Base-by-base conservation (phyloP, 2,329 filamentous ascomycete genomes). In the Endothia cerciana region DNA sequence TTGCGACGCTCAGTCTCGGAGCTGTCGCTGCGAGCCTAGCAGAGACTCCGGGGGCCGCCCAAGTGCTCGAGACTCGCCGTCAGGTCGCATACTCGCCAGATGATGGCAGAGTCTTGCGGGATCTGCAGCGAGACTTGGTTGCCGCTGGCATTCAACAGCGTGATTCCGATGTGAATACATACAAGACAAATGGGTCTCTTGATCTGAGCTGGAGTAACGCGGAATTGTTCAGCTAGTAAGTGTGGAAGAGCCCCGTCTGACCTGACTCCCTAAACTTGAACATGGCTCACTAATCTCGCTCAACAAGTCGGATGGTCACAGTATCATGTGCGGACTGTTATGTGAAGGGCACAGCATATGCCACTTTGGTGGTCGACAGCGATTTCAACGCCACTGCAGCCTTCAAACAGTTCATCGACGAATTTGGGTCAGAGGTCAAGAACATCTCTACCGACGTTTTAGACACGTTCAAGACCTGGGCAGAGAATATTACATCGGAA, bases 251-350 rank as follows among this genome's bases (percentile, higher is more conserved):
- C 38, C 30, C 65, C 45, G 67, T 57, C 62, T 70, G 28, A 45
- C 7, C 2, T 15, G 5, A 0, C 8, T 33, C 2, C 30, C 19
- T 8, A 1, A 56, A 65, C 43, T 56, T 10, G 15, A 57, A 7
- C 1, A 15, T n/a, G 59, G 22, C 28, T 22, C 61, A 66, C 68
- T 33, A 19, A 45, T 19, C 3, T 11, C 33, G 2, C 17, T 22
- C 40, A 22, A 19, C 7, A 15, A 68, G 62, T 57, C 49, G 22
- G 13, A 41, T 51, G 28, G 70, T 83, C n/a, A 75, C 82, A 59
- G 77, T 84, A 41, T 74, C 75, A 13, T 85, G 83, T 71, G 77
- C 74, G 4, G 81, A 74, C 4, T 86, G 84, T 70, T 86, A 86
- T 70, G 72, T 85, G 63, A 82, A 81, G 64, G 83, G 82, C 53